Evolutionary conservation across 2,329 filamentous ascomycete species (phyloP).

Genomic region (Phialocephala sp.): DNA sequence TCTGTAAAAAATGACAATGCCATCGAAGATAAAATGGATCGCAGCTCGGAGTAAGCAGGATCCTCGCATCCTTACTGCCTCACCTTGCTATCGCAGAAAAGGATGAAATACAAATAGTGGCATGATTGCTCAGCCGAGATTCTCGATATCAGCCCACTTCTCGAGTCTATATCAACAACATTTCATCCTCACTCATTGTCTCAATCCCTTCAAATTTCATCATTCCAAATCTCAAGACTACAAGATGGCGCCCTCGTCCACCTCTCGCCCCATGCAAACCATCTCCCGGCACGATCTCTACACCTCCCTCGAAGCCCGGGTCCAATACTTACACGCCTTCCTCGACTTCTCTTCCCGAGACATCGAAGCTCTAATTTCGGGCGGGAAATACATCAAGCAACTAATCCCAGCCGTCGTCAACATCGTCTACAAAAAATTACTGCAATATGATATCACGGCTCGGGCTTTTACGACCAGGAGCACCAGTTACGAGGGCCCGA

Average conservation of each 20-base stretch:
- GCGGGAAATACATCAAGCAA: constrained; percentile 43
- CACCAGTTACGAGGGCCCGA: constrained; percentile 63
- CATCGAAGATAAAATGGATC: no score
- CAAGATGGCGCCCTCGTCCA: constrained; percentile 16
- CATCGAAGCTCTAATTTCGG: constrained; percentile 33
- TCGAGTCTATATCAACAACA: constrained; percentile 3
- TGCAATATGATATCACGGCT: constrained; percentile 81
- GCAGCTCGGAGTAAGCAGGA: not conserved
- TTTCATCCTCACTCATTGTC: not conserved
- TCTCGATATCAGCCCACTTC: not conserved
- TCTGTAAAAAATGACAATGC: no score
- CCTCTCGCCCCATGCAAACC: constrained; percentile 20
- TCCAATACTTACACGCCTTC: constrained; percentile 39
- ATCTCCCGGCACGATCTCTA: constrained; percentile 34
- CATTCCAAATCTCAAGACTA: not conserved
- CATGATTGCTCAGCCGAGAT: constrained; percentile 3
- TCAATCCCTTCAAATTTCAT: not conserved
- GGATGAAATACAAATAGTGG: constrained; percentile 2
- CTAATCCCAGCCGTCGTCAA: constrained; percentile 83
- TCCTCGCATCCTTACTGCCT: not conserved
- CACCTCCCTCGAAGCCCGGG: constrained; percentile 33
- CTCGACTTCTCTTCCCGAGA: constrained; percentile 36
- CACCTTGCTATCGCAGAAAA: not conserved
- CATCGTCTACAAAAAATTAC: constrained; percentile 81
- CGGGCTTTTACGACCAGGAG: constrained; percentile 70